A percentile compares a stretch with the other conserved stretches of the same genome.
Conservation (phyloP, 2,329 filamentous ascomycete genomes). For the Aspergillus fructus region DNA sequence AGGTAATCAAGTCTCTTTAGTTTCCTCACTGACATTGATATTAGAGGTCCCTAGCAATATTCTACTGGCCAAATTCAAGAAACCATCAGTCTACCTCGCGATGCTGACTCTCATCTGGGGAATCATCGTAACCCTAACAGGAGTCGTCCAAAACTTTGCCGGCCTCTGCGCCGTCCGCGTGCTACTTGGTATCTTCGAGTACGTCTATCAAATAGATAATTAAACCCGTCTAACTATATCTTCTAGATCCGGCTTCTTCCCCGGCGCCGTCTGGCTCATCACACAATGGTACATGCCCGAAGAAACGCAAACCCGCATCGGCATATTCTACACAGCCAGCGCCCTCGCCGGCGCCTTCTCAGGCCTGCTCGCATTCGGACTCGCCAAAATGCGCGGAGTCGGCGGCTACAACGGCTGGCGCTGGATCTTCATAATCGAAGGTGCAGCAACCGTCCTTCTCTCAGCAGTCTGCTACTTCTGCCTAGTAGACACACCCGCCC, state of each 20-base stretch:
- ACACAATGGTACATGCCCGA: conserved; percentile 68
- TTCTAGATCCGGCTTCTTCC: conserved; percentile 25
- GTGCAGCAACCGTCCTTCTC: conserved; percentile 33
- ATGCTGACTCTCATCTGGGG: too few relatives aligned
- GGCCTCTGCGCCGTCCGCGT: not conserved
- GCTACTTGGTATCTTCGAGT: conserved; percentile 9
- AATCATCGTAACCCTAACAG: too few relatives aligned
- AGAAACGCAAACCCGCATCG: conserved; percentile 71
- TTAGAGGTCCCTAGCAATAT: too few relatives aligned
- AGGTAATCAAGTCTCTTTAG: too few relatives aligned
- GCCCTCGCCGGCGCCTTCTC: conserved; percentile 79
- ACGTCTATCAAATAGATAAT: not conserved
- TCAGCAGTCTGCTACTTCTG: conserved; percentile 14
- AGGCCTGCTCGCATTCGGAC: conserved; percentile 71
- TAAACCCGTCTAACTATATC: not conserved
- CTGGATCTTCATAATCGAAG: conserved; percentile 52
- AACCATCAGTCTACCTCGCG: too few relatives aligned
- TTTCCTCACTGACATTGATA: too few relatives aligned
- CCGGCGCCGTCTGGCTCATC: conserved; percentile 24
- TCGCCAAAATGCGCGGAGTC: conserved; percentile 76
- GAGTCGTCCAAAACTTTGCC: not conserved
- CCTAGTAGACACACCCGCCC: conserved; percentile 43
- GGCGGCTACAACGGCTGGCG: conserved; percentile 49
- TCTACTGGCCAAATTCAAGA: too few relatives aligned
- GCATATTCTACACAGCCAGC: conserved; percentile 76